Evolutionary conservation across 2,329 filamentous ascomycete genomes (phyloP), one percentile per base, ranked within the genome.

Genomic region (Aspergillus sclerotialis): DNA sequence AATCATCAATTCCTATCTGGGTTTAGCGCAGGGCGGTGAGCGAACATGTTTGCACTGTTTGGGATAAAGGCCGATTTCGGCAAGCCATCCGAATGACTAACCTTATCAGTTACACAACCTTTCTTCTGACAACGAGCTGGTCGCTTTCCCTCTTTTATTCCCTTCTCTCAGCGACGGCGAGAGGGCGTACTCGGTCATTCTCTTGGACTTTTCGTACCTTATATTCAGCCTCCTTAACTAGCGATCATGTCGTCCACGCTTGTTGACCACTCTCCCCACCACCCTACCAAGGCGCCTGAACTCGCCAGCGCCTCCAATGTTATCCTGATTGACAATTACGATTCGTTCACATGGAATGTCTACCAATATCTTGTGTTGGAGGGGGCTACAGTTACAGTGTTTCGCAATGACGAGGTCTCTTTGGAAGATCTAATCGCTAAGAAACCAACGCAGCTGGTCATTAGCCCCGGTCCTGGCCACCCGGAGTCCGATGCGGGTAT

Each of bases 281-380:
- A 94, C 62, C 84, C 86, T 39, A 75, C 82, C 44, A 81, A 83
- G 33, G 80, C 81, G 18, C 70, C 80, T 33, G 79, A 80, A 23
- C 71, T 95, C 34, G 61, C 82, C 15, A 88, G 80, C 32, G 92
- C 92, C 16, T 84, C 83, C 37, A 96, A 96, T 63, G 75, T 98
- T 38, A 76, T 98, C 43, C 74, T 98, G 44, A 95, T 98, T 53
- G 92, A 98, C 72, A 98, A 98, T 66, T 98, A 96, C 64, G 92
- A 98, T 64, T 96, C 92, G 3, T 98, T 98, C 63, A 95, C 90
- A 39, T 98, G 89, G 87, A 98, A 98, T 57, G 87, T 98, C 39
- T 98, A 96, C 63, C 93, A 98, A 63, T 98, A 98, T 55, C 78
- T 98, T 1, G 83, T 90, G 5, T 79, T 98, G n/a, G 92, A 96